Evolutionary conservation across 495 filamentous ascomycete genomes (phyloP), one percentile per base, ranked within the genome.

Genomic region (Neohortaea acidophila): DNA sequence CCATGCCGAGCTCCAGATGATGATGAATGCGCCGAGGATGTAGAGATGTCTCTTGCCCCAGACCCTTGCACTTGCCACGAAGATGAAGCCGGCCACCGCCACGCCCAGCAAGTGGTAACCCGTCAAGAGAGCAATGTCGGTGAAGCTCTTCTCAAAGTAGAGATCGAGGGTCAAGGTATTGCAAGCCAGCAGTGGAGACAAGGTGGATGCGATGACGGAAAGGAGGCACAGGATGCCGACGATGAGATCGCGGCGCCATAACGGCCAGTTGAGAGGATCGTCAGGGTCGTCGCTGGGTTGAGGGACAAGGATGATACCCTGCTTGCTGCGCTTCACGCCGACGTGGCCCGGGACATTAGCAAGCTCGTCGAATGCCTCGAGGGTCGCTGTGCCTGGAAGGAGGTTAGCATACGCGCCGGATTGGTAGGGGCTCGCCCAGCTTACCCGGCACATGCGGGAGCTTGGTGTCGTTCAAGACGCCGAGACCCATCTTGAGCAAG

Each of bases 21-120:
- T 64, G 43, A 92, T 63, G 13, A 84, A 28, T 15, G 78, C 77
- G 0, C 81, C 86, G n/a, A 84, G 51, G 17, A 94, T 49, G 57
- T 87, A 94, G 4, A 81, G 56, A 64, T 94, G 86, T 13, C 86
- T 68, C 56, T 92, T 94, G 20, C 86, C 86, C 80, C 81, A 93
- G 46, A 94, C 73, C 36, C 84, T 69, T n/a, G 84, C 82, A 1
- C 78, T 80, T 0, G 86, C 79, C 6, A 94, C 85, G 51, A 85
- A 81, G 18, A 93, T 57, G 48, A 87, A 71, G 7, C 80, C 84
- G 5, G 81, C 77, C 14, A 83, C 59, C 21, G 82, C 86, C 0
- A 84, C 79, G 20, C 84, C 86, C 18, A 83, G 74, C 10, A 94
- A 69, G 52, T 83, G 84, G 53, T 81, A 94, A 30, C 86, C 86